A percentile compares a stretch with the other conserved stretches of the same genome.
Evolutionary conservation across 805 yeast genomes (phyloP).

Genomic region (Wickerhamomyces hampshirensis): DNA sequence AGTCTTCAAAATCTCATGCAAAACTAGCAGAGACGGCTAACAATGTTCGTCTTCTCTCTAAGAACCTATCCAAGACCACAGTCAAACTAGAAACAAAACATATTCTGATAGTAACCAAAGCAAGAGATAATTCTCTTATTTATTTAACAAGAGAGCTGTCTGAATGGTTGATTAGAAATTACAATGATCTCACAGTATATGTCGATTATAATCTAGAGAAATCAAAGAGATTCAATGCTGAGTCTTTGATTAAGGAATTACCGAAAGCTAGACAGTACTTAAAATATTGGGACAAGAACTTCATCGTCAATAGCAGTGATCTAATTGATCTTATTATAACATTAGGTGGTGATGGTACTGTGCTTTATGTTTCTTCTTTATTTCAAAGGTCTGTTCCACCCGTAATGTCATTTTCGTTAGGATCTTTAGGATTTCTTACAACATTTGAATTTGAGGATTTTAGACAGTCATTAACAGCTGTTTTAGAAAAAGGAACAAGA

Average conservation of each 20-base stretch:
- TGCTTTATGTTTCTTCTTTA: slow-evolving; percentile 77
- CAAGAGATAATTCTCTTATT: slow-evolving; percentile 74
- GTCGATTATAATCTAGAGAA: slow-evolving; percentile 67
- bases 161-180: slow-evolving; percentile 58
- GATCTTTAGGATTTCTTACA: slow-evolving; percentile 89
- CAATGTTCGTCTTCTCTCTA: slow-evolving; percentile 73
- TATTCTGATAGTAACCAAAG: slow-evolving; percentile 83
- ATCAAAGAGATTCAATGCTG: slow-evolving; percentile 60
- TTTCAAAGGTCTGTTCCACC: slow-evolving; percentile 91
- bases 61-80: slow-evolving; percentile 63
- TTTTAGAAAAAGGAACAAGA: slow-evolving; percentile 66
- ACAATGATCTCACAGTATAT: slow-evolving; percentile 45
- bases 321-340: slow-evolving; percentile 76
- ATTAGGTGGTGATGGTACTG: slow-evolving; percentile 97
- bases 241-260: slow-evolving; percentile 42
- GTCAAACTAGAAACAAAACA: slow-evolving; percentile 65
- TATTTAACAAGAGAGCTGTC: slow-evolving; percentile 74
- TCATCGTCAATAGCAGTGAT: slow-evolving; percentile 40
- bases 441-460: slow-evolving; percentile 78
- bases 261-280: slow-evolving; percentile 43
- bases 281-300: slow-evolving; percentile 65
- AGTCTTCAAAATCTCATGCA: slow-evolving; percentile 62
- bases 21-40: slow-evolving; percentile 77
- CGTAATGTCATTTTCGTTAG: slow-evolving; percentile 80
- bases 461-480: slow-evolving; percentile 48